Conservation (phyloP, 768 basidiomycete genomes). For the Russula abietina region DNA sequence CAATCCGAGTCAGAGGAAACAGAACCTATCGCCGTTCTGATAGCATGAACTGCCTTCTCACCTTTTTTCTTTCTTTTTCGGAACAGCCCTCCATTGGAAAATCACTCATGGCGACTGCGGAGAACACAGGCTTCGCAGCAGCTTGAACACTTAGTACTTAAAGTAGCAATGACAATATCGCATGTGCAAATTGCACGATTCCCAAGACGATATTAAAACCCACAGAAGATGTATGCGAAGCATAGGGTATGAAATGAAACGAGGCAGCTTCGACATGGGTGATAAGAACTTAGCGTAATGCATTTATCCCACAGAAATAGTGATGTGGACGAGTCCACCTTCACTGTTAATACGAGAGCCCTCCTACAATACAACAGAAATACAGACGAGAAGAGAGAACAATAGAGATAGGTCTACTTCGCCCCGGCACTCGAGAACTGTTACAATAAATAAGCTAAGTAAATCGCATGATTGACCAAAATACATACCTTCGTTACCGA, state of each 20-base stretch:
- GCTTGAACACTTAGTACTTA: background rate
- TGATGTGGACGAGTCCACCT: background rate
- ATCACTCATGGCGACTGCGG: background rate
- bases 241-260: background rate
- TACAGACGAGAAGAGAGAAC: conserved; percentile 18
- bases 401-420: conserved; percentile 26
- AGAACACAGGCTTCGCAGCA: background rate
- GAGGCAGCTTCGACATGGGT: background rate
- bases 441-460: background rate
- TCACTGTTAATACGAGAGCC: conserved; percentile 21
- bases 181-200: background rate
- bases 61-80: no score
- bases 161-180: background rate
- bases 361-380: conserved; percentile 25
- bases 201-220: no score
- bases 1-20: background rate
- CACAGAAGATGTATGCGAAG: background rate
- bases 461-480: background rate
- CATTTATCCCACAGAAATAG: background rate
- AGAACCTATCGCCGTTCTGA: background rate
- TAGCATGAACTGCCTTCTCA: background rate
- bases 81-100: background rate
- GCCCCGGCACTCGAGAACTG: conserved; percentile 31
- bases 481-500: conserved; percentile 53
- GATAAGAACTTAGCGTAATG: background rate